Conservation (phyloP, 2,329 filamentous ascomycete genomes). For the Purpureocillium takamizusanense region DNA sequence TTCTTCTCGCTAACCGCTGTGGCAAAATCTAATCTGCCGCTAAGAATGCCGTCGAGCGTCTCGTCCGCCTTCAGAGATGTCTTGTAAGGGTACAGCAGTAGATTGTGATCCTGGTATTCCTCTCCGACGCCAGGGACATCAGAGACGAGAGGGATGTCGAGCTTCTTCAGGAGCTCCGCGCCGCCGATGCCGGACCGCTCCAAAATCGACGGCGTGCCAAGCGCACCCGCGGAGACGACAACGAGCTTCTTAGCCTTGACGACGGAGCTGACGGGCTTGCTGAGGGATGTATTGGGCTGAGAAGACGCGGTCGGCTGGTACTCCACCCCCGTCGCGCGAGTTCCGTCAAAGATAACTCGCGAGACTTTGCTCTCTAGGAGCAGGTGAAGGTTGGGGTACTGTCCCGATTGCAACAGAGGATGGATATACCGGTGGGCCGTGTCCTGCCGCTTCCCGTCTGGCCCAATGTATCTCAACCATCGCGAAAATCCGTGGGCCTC, state of each 20-base stretch:
- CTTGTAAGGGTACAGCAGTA: conserved; percentile 42
- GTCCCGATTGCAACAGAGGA: conserved; percentile 17
- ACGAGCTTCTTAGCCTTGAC: conserved; percentile 20
- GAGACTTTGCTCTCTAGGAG: conserved; percentile 47
- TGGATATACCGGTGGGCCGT: conserved; percentile 40
- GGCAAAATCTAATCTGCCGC: conserved; percentile 27
- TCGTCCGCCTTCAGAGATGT: conserved; percentile 18
- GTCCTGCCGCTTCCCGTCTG: conserved; percentile 47
- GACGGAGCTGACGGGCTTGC: conserved; percentile 5
- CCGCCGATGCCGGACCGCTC: conserved; percentile 55
- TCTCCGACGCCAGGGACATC: conserved; percentile 43
- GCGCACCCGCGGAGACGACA: conserved; percentile 33
- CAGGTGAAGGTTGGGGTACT: conserved; percentile 50
- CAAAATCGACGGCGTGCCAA: conserved; percentile 45
- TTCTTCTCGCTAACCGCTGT: conserved; percentile 36
- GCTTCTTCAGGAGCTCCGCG: conserved; percentile 34
- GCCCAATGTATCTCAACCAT: conserved; percentile 29
- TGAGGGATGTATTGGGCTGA: conserved; percentile 9
- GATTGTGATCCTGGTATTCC: conserved; percentile 47
- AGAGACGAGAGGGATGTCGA: conserved; percentile 34
- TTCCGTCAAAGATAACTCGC: conserved; percentile 41
- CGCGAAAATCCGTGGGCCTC: conserved; percentile 21
- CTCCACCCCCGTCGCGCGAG: conserved; percentile 48
- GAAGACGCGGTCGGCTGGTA: conserved; percentile 34
- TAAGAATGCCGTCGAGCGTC: conserved; percentile 41